A percentile compares a stretch with the other conserved stretches of the same genome.
Conservation (phyloP, 1,284 basidiomycete genomes). For the Pseudozyma tsukubaensis region DNA sequence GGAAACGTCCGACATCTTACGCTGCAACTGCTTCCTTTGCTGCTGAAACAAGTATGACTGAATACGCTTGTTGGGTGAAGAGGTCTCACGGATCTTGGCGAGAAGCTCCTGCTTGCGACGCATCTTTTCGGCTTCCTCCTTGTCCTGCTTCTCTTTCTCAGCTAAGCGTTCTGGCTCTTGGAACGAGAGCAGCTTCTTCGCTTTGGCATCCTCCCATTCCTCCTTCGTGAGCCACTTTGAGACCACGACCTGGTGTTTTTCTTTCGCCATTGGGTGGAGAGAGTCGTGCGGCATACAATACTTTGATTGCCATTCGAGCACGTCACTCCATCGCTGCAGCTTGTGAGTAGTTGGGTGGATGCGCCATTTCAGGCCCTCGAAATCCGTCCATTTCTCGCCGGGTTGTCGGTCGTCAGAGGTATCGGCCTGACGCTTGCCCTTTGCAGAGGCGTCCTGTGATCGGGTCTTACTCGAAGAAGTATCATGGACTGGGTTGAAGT, state of each 20-base stretch:
- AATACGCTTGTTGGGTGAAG: conserved; percentile 44
- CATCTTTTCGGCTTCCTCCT: conserved; percentile 45
- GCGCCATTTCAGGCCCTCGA: conserved; percentile 60
- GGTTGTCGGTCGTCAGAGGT: conserved; percentile 56
- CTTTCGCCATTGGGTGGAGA: conserved; percentile 57
- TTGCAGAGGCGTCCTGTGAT: neutral
- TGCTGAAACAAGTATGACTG: conserved; percentile 31
- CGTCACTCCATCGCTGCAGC: conserved; percentile 35
- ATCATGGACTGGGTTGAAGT: conserved; percentile 29
- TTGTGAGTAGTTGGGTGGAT: conserved; percentile 57
- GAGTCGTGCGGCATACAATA: conserved; percentile 63
- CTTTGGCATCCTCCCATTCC: conserved; percentile 60
- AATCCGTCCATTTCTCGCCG: conserved; percentile 63
- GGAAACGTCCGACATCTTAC: conserved; percentile 28
- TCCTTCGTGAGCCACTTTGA: conserved; percentile 57
- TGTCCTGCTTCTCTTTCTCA: conserved; percentile 34
- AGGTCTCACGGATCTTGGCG: conserved; percentile 45
- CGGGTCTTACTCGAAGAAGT: neutral
- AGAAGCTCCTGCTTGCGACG: conserved; percentile 41
- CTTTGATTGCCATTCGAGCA: conserved; percentile 61
- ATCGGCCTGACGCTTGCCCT: conserved; percentile 50
- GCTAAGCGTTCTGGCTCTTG: conserved; percentile 53
- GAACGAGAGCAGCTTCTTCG: conserved; percentile 54
- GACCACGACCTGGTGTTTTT: conserved; percentile 51
- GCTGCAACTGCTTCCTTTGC: conserved; percentile 20